These are phyloP conservation scores for Globisporangium paddicum DNA, from an alignment of 352 stramenopile species.

Conservation along the genomic window DNA sequence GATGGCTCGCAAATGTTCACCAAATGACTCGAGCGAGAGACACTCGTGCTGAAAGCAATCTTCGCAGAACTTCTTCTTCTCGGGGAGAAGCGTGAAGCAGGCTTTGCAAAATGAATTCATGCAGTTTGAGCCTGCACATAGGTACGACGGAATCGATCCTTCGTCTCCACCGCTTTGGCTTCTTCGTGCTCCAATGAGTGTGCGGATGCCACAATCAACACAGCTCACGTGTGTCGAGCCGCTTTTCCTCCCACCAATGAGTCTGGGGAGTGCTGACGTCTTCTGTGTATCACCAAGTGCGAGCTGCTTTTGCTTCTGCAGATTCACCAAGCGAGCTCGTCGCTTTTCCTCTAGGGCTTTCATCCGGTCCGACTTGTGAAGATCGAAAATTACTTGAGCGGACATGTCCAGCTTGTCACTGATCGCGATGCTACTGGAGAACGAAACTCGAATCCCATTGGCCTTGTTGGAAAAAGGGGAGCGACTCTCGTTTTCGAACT, in stretches of 20 bases:
- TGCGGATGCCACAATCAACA: conserved; percentile 41
- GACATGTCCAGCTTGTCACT: not conserved
- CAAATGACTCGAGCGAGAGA: conserved; percentile 35
- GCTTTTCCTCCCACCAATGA: conserved; percentile 75
- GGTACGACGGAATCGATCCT: conserved; percentile 5
- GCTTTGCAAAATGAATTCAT: conserved; percentile 49
- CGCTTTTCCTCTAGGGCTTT: conserved; percentile 60
- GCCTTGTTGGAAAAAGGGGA: not conserved
- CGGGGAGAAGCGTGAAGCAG: conserved; percentile 44
- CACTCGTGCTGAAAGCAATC: conserved; percentile 72
- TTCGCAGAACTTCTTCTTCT: conserved; percentile 58
- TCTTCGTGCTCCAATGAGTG: conserved; percentile 31
- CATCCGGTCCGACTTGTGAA: conserved; percentile 56
- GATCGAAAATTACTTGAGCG: not conserved
- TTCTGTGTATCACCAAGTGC: conserved; percentile 54
- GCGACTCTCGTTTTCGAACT: not conserved
- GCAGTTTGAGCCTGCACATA: conserved; percentile 55
- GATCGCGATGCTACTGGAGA: not conserved
- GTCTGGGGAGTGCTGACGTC: conserved; percentile 38
- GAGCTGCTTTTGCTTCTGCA: conserved; percentile 59
- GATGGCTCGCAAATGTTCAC: conserved; percentile 51
- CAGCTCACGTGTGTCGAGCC: conserved; percentile 51
- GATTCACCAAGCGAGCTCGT: conserved; percentile 22
- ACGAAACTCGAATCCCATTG: not conserved
- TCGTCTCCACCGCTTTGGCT: not conserved